phyloP scores from a whole-genome alignment of 106 monocot genomes.

The Phalaenopsis equestris region DNA sequence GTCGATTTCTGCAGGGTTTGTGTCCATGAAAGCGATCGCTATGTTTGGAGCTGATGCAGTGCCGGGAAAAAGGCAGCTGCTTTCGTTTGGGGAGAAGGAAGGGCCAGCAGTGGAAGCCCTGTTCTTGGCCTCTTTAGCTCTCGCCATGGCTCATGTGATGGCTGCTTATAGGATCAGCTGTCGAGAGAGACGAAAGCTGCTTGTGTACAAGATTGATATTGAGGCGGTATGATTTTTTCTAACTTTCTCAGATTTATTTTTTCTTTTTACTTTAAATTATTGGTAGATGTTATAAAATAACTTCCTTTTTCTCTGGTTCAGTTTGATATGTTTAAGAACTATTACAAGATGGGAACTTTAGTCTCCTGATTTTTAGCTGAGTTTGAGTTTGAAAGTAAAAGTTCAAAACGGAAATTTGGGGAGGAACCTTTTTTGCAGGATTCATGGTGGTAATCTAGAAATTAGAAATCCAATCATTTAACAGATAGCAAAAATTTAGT shows the following conservation, averaged over 20 bases:
- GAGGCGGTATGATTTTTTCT: conserved; percentile 9
- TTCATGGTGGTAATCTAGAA: background rate
- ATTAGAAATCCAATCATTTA: background rate
- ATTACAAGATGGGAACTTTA: background rate
- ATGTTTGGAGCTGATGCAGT: background rate
- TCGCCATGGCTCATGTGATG: conserved; percentile 6
- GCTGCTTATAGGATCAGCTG: conserved; percentile 13
- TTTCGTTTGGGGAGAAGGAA: background rate
- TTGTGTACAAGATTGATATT: conserved; percentile 12
- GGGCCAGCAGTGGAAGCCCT: conserved; percentile 6
- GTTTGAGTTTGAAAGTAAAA: background rate
- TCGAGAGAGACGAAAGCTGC: conserved; percentile 7
- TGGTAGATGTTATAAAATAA: background rate
- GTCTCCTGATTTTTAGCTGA: background rate
- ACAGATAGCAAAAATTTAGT: background rate
- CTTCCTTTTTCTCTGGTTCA: background rate
- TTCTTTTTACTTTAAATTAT: background rate
- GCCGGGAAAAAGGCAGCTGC: background rate
- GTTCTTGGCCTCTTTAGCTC: conserved; percentile 13
- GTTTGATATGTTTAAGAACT: background rate
- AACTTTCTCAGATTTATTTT: background rate
- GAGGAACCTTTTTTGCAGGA: background rate
- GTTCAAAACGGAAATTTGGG: background rate
- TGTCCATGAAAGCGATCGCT: background rate
- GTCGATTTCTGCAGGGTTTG: background rate